Evolutionary conservation across 2,329 filamentous ascomycete genomes (phyloP).

Genomic region (Talaromyces sp.): DNA sequence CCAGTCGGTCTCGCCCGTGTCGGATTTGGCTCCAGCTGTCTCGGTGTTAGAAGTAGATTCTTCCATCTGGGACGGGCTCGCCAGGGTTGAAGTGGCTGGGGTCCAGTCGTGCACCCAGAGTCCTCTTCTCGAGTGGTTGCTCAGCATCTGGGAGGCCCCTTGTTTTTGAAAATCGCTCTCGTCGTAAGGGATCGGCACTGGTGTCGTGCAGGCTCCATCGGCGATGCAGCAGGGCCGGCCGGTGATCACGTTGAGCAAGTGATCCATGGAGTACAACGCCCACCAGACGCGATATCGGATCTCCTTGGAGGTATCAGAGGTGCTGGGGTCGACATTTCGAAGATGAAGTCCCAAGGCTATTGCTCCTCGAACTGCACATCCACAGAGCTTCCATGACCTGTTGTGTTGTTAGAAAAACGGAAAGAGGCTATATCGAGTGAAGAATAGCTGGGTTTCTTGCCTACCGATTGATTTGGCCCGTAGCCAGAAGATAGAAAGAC

Average conservation of each 20-base stretch:
- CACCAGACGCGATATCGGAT: conserved; percentile 43
- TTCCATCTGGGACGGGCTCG: conserved; percentile 14
- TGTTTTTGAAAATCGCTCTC: conserved; percentile 36
- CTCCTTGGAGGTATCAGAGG: conserved; percentile 37
- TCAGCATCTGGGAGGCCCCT: conserved; percentile 23
- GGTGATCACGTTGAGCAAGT: conserved; percentile 38
- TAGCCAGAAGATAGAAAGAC: conserved; percentile 37
- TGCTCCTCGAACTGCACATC: conserved; percentile 36
- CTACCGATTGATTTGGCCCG: conserved; percentile 40
- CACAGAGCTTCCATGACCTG: conserved; percentile 40
- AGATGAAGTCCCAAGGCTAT: conserved; percentile 40
- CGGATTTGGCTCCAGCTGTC: conserved; percentile 16
- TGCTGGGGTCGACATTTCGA: conserved; percentile 31
- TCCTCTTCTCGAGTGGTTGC: conserved; percentile 18
- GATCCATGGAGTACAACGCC: conserved; percentile 39
- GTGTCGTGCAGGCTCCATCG: conserved; percentile 38
- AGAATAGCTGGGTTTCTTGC: not conserved
- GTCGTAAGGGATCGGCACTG: conserved; percentile 37
- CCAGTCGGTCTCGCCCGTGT: conserved; percentile 23
- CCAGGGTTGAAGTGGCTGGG: conserved; percentile 17
- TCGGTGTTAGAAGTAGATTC: conserved; percentile 16
- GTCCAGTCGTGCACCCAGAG: conserved; percentile 18
- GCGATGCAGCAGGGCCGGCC: conserved; percentile 40
- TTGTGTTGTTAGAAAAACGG: not conserved
- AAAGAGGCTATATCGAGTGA: conserved; percentile 3